Conservation (phyloP, 2,329 filamentous ascomycete species). For the Neonectria faginata region DNA sequence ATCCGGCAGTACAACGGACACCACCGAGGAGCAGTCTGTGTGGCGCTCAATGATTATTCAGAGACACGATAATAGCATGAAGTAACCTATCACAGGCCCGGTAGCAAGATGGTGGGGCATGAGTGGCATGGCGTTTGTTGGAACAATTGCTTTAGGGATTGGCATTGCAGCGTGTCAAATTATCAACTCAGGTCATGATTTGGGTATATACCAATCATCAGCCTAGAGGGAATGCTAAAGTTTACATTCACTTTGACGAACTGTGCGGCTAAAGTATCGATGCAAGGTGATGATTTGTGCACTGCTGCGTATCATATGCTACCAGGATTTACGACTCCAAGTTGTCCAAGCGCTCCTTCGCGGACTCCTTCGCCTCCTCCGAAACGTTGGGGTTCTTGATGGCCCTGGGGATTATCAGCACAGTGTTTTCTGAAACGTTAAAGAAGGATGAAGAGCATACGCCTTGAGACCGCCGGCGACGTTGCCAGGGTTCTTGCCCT, state of each 20-base stretch:
- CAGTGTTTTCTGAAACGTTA: no score
- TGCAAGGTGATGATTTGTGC: background rate
- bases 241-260: background rate
- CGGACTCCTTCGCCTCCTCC: slow-evolving; percentile 66
- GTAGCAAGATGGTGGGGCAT: slow-evolving; percentile 15
- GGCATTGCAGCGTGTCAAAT: slow-evolving; percentile 6
- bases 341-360: slow-evolving; percentile 62
- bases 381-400: slow-evolving; percentile 68
- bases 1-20: slow-evolving; percentile 97
- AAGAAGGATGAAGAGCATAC: slow-evolving; percentile 49
- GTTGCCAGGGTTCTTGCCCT: slow-evolving; percentile 65
- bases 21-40: slow-evolving; percentile 90
- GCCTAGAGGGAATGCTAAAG: background rate
- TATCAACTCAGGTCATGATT: background rate
- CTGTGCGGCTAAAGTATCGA: background rate
- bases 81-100: background rate
- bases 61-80: slow-evolving; percentile 58
- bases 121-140: slow-evolving; percentile 36
- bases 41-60: slow-evolving; percentile 89
- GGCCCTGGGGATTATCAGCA: slow-evolving; percentile 51
- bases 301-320: background rate
- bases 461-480: slow-evolving; percentile 65
- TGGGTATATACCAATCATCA: slow-evolving; percentile 1
- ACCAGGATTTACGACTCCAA: slow-evolving; percentile 19
- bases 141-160: slow-evolving; percentile 24